These are phyloP conservation scores for Plicaturopsis crispa DNA, from an alignment of 768 basidiomycete species.

Conservation along the genomic window DNA sequence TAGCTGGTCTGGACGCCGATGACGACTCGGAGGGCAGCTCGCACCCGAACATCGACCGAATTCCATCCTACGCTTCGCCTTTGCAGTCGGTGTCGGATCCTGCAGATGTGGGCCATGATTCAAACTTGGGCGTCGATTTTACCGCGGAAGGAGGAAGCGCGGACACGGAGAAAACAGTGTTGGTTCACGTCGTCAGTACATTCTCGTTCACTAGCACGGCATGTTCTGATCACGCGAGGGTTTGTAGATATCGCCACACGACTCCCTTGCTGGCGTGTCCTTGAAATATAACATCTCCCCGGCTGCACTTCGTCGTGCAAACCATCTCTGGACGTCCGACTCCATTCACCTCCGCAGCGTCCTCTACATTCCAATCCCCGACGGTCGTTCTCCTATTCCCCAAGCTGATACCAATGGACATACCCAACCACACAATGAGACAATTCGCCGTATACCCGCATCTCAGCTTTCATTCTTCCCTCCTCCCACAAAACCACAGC, in stretches of 20 bases:
- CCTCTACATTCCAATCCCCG: constrained; percentile 75
- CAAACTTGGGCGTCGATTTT: no score
- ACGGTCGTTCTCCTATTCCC: constrained; percentile 23
- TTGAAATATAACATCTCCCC: constrained; percentile 85
- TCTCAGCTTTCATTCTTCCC: constrained; percentile 52
- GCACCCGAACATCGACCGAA: no score
- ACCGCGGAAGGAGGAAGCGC: constrained; percentile 11
- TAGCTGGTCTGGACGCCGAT: no score
- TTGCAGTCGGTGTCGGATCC: no score
- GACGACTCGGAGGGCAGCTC: no score
- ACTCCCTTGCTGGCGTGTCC: constrained; percentile 83
- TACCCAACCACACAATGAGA: constrained; percentile 11
- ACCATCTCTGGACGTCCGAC: constrained; percentile 92
- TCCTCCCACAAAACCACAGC: constrained; percentile 25
- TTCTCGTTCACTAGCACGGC: background rate
- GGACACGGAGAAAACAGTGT: constrained; percentile 40
- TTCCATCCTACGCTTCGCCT: no score
- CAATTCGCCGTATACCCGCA: constrained; percentile 38
- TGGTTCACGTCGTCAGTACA: constrained; percentile 49
- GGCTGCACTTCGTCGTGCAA: constrained; percentile 75
- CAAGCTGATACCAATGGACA: constrained; percentile 11
- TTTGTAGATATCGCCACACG: constrained; percentile 56
- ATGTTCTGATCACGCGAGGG: constrained; percentile 2
- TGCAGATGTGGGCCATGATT: no score
- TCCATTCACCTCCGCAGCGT: constrained; percentile 81